These are phyloP conservation scores for Coniella lustricola DNA, from an alignment of 2,329 filamentous ascomycete genomes.

Conservation along the genomic window DNA sequence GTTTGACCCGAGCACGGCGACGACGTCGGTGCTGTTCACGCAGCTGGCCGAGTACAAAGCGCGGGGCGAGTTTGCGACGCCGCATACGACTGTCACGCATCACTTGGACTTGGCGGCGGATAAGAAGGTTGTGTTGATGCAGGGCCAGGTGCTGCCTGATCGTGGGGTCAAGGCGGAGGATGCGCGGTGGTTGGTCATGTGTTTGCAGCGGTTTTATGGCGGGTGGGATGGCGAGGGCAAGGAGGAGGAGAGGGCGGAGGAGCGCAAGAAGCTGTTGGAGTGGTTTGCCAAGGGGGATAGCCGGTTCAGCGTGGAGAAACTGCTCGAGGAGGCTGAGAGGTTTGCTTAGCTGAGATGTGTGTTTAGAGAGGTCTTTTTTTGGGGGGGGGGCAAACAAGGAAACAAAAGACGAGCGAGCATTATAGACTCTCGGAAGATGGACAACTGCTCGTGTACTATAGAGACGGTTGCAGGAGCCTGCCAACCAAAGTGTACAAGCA, in stretches of 20 bases:
- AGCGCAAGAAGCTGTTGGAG: slow-evolving; percentile 65
- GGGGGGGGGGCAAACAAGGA: too few relatives aligned
- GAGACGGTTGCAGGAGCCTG: not conserved
- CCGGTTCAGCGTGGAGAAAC: slow-evolving; percentile 72
- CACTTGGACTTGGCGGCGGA: slow-evolving; percentile 71
- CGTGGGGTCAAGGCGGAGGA: slow-evolving; percentile 72
- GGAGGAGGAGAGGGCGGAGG: slow-evolving; percentile 47
- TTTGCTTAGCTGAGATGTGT: slow-evolving; percentile 39
- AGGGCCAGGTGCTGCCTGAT: slow-evolving; percentile 70
- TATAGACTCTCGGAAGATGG: slow-evolving; percentile 1
- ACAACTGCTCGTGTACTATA: not conserved
- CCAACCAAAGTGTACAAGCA: not conserved
- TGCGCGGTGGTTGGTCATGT: slow-evolving; percentile 86
- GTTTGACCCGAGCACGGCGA: slow-evolving; percentile 62
- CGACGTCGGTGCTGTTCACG: slow-evolving; percentile 81
- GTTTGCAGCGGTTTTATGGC: slow-evolving; percentile 89
- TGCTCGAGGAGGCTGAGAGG: slow-evolving; percentile 86
- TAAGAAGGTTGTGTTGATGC: slow-evolving; percentile 77
- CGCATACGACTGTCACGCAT: slow-evolving; percentile 91
- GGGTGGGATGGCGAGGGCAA: slow-evolving; percentile 45
- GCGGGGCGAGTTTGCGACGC: slow-evolving; percentile 79
- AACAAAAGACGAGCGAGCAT: too few relatives aligned
- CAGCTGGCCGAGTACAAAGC: slow-evolving; percentile 89
- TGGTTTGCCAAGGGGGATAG: slow-evolving; percentile 75
- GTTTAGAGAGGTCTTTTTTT: too few relatives aligned